phyloP scores from a whole-genome alignment of 108 stramenopile genomes.

The Thalassiosira profunda region DNA sequence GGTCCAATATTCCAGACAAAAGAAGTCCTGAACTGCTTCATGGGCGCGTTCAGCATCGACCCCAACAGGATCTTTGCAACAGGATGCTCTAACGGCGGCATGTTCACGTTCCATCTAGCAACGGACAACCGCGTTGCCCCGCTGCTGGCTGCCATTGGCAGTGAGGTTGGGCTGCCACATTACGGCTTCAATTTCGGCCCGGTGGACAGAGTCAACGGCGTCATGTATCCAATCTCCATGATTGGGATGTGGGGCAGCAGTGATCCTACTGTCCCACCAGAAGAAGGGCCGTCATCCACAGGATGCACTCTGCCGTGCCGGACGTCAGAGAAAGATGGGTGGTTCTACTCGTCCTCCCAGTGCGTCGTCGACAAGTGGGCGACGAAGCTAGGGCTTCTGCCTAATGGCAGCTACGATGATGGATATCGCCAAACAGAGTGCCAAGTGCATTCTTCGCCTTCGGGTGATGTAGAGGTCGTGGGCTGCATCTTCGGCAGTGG shows the following conservation, averaged over 20 bases:
- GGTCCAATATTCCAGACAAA: too few species aligned
- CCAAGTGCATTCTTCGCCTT: too few species aligned
- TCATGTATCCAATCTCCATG: neutral
- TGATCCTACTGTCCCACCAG: constrained; percentile 1
- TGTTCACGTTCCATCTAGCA: constrained; percentile 7
- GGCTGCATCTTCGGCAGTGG: too few species aligned
- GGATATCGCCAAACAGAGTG: too few species aligned
- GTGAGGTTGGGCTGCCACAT: constrained; percentile 2
- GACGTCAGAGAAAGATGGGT: constrained; percentile 2
- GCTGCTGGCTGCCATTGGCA: constrained; percentile 3
- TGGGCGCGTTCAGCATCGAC: constrained; percentile 7
- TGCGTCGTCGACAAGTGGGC: constrained; percentile 13
- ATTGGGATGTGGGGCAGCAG: constrained; percentile 6
- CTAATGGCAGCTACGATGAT: too few species aligned
- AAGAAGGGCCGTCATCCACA: neutral
- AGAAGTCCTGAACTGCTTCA: neutral
- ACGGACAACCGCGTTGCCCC: neutral
- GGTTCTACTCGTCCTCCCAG: constrained; percentile 7
- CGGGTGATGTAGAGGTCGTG: too few species aligned
- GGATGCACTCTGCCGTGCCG: constrained; percentile 3
- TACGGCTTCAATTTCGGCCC: constrained; percentile 12
- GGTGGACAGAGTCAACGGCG: too few species aligned
- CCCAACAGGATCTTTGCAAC: constrained; percentile 4
- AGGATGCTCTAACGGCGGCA: constrained; percentile 8
- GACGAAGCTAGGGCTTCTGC: neutral